Base-by-base conservation (phyloP, 2,329 filamentous ascomycete genomes). In the Aspergillus sp. region DNA sequence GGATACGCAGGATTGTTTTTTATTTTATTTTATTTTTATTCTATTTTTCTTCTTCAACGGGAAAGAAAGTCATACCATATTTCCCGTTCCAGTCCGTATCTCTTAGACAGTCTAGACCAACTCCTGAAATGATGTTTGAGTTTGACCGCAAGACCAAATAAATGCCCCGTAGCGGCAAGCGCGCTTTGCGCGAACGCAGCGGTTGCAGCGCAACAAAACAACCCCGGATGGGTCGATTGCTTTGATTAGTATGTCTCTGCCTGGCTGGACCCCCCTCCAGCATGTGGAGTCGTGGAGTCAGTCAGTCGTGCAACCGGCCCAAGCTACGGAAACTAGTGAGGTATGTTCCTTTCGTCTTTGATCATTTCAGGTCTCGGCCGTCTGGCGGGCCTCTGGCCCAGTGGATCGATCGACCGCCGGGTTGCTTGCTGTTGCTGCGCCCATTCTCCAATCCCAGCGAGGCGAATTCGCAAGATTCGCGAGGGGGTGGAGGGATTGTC, bases 181-280 rank as follows among this genome's bases (percentile, higher is more conserved):
- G 69, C 69, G 69, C 69, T 66, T 67, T 66, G 52, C 65, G 66
- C 62, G 63, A 66, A 58, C 60, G 61, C 45, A 50, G 67, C 67
- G 66, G 65, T 66, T 69, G 60, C 62, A 66, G 67, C 65, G 65
- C 64, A 61, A 59, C 24, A 26, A 10, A 26, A 8, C 24, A 65
- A 59, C 66, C 64, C 65, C 64, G 61, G 64, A 65, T 59, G 24
- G 24, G 24, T 26, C 9, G 24, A 26, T 26, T 26, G 9, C 9
- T 26, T 22, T 6, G 4, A 26, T 26, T 45, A 52, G 20, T 48
- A n/a, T 19, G 42, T 54, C 51, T 50, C 22, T 42, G 46, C 35
- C 48, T 49, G 40, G 52, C n/a, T 22, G 26, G 38, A 40, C 33
- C 33, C 32, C 32, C 1, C 33, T 36, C 14, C 33, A 36, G 33